phyloP scores from a whole-genome alignment of 1,139 yeast species.

The Pichia sp. region DNA sequence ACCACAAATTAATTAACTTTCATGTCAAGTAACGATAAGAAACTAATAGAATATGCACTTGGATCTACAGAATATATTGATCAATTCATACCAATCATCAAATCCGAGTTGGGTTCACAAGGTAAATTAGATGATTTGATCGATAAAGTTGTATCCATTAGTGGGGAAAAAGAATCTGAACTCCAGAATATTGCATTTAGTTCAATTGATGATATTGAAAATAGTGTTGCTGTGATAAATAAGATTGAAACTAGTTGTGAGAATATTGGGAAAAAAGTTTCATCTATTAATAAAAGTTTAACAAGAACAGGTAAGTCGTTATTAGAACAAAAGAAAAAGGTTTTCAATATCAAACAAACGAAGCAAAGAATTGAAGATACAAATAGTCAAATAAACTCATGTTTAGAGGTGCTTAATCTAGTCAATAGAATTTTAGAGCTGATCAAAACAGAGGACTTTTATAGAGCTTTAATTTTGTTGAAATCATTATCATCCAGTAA shows the following conservation, averaged over 20 bases:
- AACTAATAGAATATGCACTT: constrained; percentile 32
- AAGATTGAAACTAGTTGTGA: constrained; percentile 49
- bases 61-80: constrained; percentile 69
- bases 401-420: constrained; percentile 76
- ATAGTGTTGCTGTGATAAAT: constrained; percentile 50
- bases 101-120: constrained; percentile 47
- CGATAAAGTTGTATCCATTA: constrained; percentile 45
- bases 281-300: constrained; percentile 44
- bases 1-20: neutral
- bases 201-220: constrained; percentile 51
- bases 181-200: constrained; percentile 54
- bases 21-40: constrained; percentile 11
- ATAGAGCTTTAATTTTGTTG: constrained; percentile 77
- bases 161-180: constrained; percentile 51
- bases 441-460: constrained; percentile 67
- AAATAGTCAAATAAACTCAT: constrained; percentile 50
- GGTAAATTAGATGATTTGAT: constrained; percentile 53
- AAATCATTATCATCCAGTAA: constrained; percentile 64
- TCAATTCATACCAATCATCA: constrained; percentile 72
- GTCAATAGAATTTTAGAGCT: constrained; percentile 82
- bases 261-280: constrained; percentile 45
- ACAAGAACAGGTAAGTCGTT: constrained; percentile 59
- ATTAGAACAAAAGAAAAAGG: constrained; percentile 48
- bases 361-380: constrained; percentile 58
- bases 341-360: constrained; percentile 51